Evolutionary conservation across 108 stramenopile species (phyloP).

Genomic region (Cyclotella atomus): DNA sequence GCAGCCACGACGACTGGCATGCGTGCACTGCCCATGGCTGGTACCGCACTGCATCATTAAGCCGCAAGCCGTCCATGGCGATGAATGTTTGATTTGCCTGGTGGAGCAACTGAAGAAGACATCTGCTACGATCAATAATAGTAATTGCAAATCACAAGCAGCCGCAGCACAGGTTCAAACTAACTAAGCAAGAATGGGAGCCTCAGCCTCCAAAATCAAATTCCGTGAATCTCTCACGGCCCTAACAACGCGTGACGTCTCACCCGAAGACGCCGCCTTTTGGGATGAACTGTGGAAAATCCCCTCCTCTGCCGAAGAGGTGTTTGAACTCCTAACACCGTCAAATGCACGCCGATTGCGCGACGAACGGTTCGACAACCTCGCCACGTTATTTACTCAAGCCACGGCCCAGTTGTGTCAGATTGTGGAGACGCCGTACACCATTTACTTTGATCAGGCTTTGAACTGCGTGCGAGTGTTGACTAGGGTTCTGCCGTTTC

Average conservation of each 20-base stretch:
- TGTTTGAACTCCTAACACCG: constrained; percentile 91
- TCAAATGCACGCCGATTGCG: constrained; percentile 63
- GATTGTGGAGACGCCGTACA: constrained; percentile 95
- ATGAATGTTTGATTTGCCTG: too few relatives aligned
- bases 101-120: too few relatives aligned
- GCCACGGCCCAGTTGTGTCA: constrained; percentile 95
- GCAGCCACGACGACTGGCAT: too few relatives aligned
- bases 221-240: constrained; percentile 81
- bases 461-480: constrained; percentile 92
- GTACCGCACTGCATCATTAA: too few relatives aligned
- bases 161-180: too few relatives aligned
- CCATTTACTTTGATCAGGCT: constrained; percentile 93
- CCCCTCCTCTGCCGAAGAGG: constrained; percentile 79
- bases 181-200: constrained; percentile 92
- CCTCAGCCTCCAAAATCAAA: constrained; percentile 87
- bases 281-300: constrained; percentile 96
- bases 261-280: constrained; percentile 87
- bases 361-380: constrained; percentile 84
- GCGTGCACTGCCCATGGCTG: too few relatives aligned
- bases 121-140: too few relatives aligned
- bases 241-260: constrained; percentile 76
- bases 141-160: too few relatives aligned
- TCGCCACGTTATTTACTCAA: constrained; percentile 90
- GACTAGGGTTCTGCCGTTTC: constrained; percentile 90
- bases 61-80: too few relatives aligned